phyloP scores from a whole-genome alignment of 2,329 filamentous ascomycete genomes.

The Apiospora pterosperma region DNA sequence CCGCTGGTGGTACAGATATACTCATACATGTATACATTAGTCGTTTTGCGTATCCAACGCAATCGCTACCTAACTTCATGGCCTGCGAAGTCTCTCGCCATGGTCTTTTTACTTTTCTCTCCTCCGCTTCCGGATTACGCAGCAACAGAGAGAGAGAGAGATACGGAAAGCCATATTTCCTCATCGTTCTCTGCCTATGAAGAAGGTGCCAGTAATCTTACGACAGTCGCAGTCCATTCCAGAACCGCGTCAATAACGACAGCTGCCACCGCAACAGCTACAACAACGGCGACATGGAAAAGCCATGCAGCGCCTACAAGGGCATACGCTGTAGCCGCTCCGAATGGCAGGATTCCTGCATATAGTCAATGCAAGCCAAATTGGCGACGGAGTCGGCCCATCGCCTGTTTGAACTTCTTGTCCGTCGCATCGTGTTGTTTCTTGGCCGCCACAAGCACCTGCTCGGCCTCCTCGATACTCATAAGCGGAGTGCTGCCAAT shows the following conservation, averaged over 20 bases:
- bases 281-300: neutral
- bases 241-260: slow-evolving; percentile 1
- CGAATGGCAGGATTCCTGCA: neutral
- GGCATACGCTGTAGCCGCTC: neutral
- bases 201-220: neutral
- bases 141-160: neutral
- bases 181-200: neutral
- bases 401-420: slow-evolving; percentile 29
- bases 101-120: neutral
- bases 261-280: neutral
- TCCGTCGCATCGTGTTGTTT: slow-evolving; percentile 30
- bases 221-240: neutral
- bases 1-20: neutral
- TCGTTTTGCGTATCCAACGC: neutral
- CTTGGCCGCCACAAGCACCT: slow-evolving; percentile 37
- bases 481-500: slow-evolving; percentile 52
- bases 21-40: neutral
- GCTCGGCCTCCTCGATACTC: slow-evolving; percentile 62
- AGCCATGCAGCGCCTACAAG: neutral
- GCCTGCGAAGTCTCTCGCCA: neutral
- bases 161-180: neutral
- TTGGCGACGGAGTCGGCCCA: slow-evolving; percentile 24
- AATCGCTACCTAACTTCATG: neutral
- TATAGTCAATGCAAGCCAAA: slow-evolving; percentile 12
- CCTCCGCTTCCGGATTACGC: neutral